phyloP scores from a whole-genome alignment of 2,329 filamentous ascomycete species.

The Fusarium dlaminii region DNA sequence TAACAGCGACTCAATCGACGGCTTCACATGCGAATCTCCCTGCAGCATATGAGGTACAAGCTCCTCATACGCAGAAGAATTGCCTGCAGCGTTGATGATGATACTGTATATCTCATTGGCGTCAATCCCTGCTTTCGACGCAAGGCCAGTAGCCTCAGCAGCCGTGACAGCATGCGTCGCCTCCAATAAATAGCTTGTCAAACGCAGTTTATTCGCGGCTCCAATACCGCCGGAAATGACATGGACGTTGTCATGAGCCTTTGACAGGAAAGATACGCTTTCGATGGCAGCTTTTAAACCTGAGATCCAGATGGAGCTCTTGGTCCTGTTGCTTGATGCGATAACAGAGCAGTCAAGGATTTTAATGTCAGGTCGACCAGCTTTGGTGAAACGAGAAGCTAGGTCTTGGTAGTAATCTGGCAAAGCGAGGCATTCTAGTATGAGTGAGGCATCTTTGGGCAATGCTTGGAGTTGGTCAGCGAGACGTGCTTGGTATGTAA shows the following conservation, averaged over 20 bases:
- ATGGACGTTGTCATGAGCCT: background rate
- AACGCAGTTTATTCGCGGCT: background rate
- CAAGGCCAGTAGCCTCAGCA: background rate
- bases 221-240: background rate
- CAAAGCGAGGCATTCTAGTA: accelerated
- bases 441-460: background rate
- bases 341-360: background rate
- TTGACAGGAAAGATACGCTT: accelerated
- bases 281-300: background rate
- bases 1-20: background rate
- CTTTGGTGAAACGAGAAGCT: background rate
- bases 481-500: background rate
- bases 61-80: background rate
- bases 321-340: background rate
- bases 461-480: background rate
- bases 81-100: background rate
- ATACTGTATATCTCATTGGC: background rate
- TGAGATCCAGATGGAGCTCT: background rate
- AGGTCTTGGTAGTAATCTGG: background rate
- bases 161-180: background rate
- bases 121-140: background rate
- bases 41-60: background rate
- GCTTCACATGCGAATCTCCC: accelerated
- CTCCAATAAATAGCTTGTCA: background rate
- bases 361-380: background rate